Percentiles rank a stretch among this genome's conserved stretches.
These are phyloP conservation scores for Phytophthora cryptogea DNA, from an alignment of 352 stramenopile species.

Conservation along the genomic window DNA sequence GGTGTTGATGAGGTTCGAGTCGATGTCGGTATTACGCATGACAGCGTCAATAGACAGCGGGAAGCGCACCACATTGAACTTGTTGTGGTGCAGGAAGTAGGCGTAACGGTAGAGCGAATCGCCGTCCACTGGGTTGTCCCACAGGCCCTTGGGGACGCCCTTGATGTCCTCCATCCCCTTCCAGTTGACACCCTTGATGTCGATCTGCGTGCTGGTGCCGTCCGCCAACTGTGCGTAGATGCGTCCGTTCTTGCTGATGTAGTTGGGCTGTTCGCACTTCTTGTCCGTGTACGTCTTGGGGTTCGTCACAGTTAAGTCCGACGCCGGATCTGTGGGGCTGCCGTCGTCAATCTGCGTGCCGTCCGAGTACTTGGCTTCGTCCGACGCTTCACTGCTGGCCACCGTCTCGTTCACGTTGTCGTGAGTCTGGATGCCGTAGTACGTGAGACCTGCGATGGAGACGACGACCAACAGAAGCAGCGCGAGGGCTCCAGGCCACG, in stretches of 20 bases:
- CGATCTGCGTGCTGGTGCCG: slow-evolving; percentile 62
- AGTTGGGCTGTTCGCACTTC: slow-evolving; percentile 83
- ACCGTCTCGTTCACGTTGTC: slow-evolving; percentile 54
- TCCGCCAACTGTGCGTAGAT: slow-evolving; percentile 65
- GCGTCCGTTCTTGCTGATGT: slow-evolving; percentile 74
- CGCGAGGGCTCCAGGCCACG: slow-evolving; percentile 75
- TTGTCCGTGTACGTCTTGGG: slow-evolving; percentile 72
- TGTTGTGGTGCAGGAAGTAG: slow-evolving; percentile 76
- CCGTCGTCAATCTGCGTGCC: slow-evolving; percentile 75
- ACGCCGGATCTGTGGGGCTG: slow-evolving; percentile 40
- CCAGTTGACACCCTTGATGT: slow-evolving; percentile 90
- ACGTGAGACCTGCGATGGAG: slow-evolving; percentile 69
- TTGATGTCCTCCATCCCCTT: slow-evolving; percentile 78
- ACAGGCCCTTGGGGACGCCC: slow-evolving; percentile 75
- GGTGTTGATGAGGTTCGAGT: slow-evolving; percentile 75
- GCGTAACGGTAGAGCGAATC: slow-evolving; percentile 78
- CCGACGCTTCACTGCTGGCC: slow-evolving; percentile 55
- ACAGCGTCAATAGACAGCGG: slow-evolving; percentile 75
- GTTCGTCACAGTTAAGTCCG: slow-evolving; percentile 69
- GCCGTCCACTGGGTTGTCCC: slow-evolving; percentile 81
- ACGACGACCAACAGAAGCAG: slow-evolving; percentile 61
- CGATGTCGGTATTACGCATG: slow-evolving; percentile 66
- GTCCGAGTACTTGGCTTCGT: slow-evolving; percentile 50
- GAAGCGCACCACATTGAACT: slow-evolving; percentile 83
- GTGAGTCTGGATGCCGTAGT: slow-evolving; percentile 76